phyloP scores from a whole-genome alignment of 2,329 filamentous ascomycete genomes.

The Metarhizium brunneum region DNA sequence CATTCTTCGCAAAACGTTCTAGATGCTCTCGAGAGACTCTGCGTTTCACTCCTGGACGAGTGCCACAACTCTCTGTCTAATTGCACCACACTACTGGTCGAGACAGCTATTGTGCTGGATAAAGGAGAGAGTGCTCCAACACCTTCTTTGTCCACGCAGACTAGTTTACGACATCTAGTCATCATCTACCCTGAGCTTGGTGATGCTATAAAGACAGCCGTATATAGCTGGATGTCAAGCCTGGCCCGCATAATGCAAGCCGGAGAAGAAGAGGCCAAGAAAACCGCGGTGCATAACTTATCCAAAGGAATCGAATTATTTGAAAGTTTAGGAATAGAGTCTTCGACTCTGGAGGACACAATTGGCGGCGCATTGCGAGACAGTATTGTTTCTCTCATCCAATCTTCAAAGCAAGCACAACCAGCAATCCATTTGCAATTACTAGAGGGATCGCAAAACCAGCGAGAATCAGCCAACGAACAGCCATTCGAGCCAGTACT shows the following conservation, averaged over 20 bases:
- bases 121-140: slow-evolving; percentile 30
- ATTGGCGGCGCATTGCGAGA: slow-evolving; percentile 64
- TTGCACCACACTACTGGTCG: slow-evolving; percentile 63
- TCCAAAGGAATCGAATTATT: slow-evolving; percentile 62
- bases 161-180: slow-evolving; percentile 51
- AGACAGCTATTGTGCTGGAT: slow-evolving; percentile 67
- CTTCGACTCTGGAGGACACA: slow-evolving; percentile 56
- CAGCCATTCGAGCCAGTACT: slow-evolving; percentile 50
- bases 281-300: slow-evolving; percentile 65
- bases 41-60: slow-evolving; percentile 65
- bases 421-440: slow-evolving; percentile 17
- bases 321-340: slow-evolving; percentile 52
- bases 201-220: slow-evolving; percentile 56
- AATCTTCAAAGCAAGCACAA: slow-evolving; percentile 13
- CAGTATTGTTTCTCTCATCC: slow-evolving; percentile 46
- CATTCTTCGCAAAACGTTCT: slow-evolving; percentile 63
- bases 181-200: slow-evolving; percentile 52
- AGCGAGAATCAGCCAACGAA: slow-evolving; percentile 7
- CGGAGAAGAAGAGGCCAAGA: slow-evolving; percentile 70
- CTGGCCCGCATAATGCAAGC: slow-evolving; percentile 77
- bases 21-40: slow-evolving; percentile 58
- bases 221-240: slow-evolving; percentile 74
- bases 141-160: slow-evolving; percentile 26
- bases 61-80: slow-evolving; percentile 65
- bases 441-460: slow-evolving; percentile 15